Base-by-base conservation (phyloP, 202 grass and related monocot species). In the Miscanthus sacchariflorus region DNA sequence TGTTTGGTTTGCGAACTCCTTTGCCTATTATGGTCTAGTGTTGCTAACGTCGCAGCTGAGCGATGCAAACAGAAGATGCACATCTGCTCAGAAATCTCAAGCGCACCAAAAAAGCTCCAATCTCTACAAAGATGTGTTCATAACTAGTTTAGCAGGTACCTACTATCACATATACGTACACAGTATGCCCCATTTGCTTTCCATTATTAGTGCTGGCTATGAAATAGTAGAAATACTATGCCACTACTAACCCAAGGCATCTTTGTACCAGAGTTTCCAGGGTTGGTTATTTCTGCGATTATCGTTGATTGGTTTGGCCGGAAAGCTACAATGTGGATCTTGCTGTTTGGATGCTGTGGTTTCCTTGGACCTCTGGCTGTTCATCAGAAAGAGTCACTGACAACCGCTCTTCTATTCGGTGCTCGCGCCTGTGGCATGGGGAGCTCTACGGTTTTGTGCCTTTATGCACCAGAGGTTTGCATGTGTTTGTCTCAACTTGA, bases 1-100 rank as follows among this genome's bases (percentile, higher is more conserved):
- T 33, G 86, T 76, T 89, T 95, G 81, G 86, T 95, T 79, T 3
- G 91, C 93, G 64, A 98, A 98, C 86, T 88, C 90, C n/a, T 98
- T 98, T 73, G 93, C 86, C 48, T 98, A 98, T 76, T 98, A 95
- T 61, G 95, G 95, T 21, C 36, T 98, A 68, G 90, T 93, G 66
- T 89, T 98, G 86, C 82, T 98, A 36, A 91, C 93, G 9, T 76
- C 95, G 1, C 86, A 93, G 67, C 76, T 98, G 25, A 90, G 76
- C 39, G 84, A 88, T 89, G 81, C 61, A 45, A 89, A 88, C 67
- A 71, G 48, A 83, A 82, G 75, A 21, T 95, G 93, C 33, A n/a
- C 71, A 73, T 87, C 79, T 46, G 89, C 38, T 74, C 39, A 54
- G 40, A 69, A 42, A 78, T 27, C 77, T 88, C n/a, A 49, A 72